Conservation (phyloP, 2,329 filamentous ascomycete species). For the Chrysoporthe austroafricana region DNA sequence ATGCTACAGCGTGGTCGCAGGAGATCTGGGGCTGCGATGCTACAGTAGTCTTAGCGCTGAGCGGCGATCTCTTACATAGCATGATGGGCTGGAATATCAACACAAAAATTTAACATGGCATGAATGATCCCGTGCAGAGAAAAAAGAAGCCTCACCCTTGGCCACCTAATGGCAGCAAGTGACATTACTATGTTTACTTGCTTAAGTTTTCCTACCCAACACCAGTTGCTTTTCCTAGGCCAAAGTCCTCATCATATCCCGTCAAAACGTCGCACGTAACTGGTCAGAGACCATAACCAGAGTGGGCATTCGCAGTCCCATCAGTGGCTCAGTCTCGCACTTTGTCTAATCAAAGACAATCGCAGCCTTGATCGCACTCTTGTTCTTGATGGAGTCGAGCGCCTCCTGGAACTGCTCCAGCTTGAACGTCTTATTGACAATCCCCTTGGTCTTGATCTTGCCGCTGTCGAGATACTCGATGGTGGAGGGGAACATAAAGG, state of each 20-base stretch:
- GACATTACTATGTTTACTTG: not conserved
- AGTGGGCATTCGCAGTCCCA: not conserved
- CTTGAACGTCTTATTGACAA: constrained; percentile 74
- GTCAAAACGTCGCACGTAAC: not conserved
- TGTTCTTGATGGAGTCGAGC: constrained; percentile 71
- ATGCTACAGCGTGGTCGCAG: not conserved
- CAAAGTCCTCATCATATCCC: not conserved
- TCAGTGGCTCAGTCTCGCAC: not conserved
- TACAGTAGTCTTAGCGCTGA: not conserved
- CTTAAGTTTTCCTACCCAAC: not conserved
- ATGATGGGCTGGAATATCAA: no score
- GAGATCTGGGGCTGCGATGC: not conserved
- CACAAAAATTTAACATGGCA: not conserved
- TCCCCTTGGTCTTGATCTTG: constrained; percentile 66
- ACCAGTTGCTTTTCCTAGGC: not conserved
- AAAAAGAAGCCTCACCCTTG: not conserved
- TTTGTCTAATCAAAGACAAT: constrained; percentile 66
- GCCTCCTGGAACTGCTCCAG: constrained; percentile 75
- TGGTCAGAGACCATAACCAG: not conserved
- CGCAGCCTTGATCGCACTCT: constrained; percentile 74
- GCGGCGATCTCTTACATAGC: not conserved
- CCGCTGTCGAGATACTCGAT: constrained; percentile 60
- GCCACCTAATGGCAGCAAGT: not conserved
- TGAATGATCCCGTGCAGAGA: not conserved
- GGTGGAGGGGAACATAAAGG: constrained; percentile 68